Evolutionary conservation across 495 filamentous ascomycete species (phyloP), one percentile per base, ranked within the genome.

Genomic region (Hyaloscypha bicolor): DNA sequence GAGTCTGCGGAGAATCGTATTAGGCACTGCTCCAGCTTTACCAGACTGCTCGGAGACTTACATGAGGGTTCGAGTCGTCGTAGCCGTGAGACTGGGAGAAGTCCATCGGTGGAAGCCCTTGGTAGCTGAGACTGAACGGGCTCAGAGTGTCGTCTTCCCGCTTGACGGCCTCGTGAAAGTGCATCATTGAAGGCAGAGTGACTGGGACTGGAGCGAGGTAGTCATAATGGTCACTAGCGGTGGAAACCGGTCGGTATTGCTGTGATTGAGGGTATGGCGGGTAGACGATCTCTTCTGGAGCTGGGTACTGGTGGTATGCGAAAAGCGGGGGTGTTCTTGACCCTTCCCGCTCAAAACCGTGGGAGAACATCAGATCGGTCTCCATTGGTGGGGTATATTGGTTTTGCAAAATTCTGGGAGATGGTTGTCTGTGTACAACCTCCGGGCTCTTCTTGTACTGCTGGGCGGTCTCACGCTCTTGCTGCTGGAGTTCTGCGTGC

Each of bases 61-160:
- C 88, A 84, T 89, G 87, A 84, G 85, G 79, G 80, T 86, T 86
- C 71, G 85, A 86, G 75, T 83, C 81, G 70, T 86, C 82, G 78
- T 92, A 90, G 66, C 82, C 77, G 61, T 86, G 81, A n/a, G 81
- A 65, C 48, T 81, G 78, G 69, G 86, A 83, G 66, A 92, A 82
- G 69, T 94, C 91, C 72, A 94, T 88, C 65, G 90, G 89, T 12
- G 88, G 87, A 77, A 95, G 87, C 19, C 88, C 86, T 56, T 86
- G 83, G 72, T 91, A 92, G 76, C 90, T 91, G 80, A 87, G 86
- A 74, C 90, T 87, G 78, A 93, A 96, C 0, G 91, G 89, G 69
- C 80, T 88, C 71, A 93, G 83, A 70, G 74, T 67, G 22, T 73
- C 71, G n/a, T 73, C 65, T 65, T 89, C 85, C 48, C 82, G 80